Base-by-base conservation (phyloP, 2,329 filamentous ascomycete genomes). In the Ophiosphaerella korrae region DNA sequence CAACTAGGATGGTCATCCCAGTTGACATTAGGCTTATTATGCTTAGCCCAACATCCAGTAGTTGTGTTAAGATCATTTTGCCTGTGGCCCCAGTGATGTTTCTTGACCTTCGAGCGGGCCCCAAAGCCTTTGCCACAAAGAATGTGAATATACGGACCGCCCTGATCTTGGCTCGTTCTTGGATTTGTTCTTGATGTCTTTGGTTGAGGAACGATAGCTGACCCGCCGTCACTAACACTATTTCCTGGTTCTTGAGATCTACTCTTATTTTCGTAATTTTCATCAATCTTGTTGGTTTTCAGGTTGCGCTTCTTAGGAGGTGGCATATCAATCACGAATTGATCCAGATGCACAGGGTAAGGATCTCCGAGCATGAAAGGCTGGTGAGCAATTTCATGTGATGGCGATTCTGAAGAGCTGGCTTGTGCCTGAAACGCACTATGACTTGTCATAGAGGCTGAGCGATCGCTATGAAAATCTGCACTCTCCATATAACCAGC, bases 1-100 rank as follows among this genome's bases (percentile, higher is more conserved):
- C 69, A 72, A 50, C 62, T 71, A 35, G 64, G 57, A 47, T 71
- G 64, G 5, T 60, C 63, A 44, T 72, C 58, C 69, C 69, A 72
- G 42, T 42, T 54, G n/a, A 60, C 45, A 38, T 63, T 43, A 8
- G 69, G 69, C 47, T 64, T 72, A 0, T 55, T 54, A 42, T 69
- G 46, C 36, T 66, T 70, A 31, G 54, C 57, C 69, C 69, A 73
- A 45, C 70, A 73, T 2, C 69, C 69, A 13, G 56, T 70, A 13
- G 43, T 64, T 1, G 67, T 70, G 7, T 56, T 40, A 9, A 56
- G 32, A 44, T 72, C 54, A 12, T 66, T 53, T 1, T 44, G 31
- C 18, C 61, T 65, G 6, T 43, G 52, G 13, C 68, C 68, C 63
- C 67, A 73, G 38, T 72, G 70, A 44, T 72, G 69, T 33, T 71